Evolutionary conservation across 257 asterid species (phyloP).

Genomic region (Capsicum pubescens): DNA sequence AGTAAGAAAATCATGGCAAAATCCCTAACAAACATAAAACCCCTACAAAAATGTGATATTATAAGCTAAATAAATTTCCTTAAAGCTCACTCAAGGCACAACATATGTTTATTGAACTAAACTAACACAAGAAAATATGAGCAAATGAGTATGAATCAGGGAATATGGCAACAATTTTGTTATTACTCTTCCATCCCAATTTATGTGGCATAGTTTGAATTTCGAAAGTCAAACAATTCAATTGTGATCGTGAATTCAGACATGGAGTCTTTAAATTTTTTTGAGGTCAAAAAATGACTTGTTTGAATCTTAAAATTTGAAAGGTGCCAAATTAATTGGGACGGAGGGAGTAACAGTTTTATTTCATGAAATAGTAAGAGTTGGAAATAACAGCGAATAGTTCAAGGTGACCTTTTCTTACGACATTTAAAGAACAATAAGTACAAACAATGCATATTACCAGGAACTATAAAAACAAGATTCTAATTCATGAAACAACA

Average conservation of each 20-base stretch:
- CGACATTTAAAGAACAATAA: background rate
- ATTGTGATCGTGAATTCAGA: no score
- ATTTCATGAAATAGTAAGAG: background rate
- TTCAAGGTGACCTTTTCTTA: background rate
- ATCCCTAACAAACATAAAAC: background rate
- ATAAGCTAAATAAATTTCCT: slow-evolving; percentile 5
- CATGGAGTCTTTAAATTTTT: no score
- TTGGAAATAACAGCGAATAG: background rate
- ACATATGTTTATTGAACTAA: background rate
- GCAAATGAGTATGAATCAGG: background rate
- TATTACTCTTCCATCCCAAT: background rate
- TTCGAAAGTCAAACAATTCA: no score
- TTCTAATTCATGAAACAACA: background rate
- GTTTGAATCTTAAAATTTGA: no score
- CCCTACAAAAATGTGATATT: background rate
- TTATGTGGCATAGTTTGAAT: no score
- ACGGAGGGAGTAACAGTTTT: no score
- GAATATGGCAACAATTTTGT: background rate
- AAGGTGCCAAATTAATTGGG: no score
- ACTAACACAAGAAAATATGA: background rate
- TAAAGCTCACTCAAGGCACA: background rate
- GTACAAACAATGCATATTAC: background rate
- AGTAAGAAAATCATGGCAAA: no score
- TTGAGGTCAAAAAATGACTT: no score
- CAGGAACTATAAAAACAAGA: background rate